Conservation (phyloP, 2,329 filamentous ascomycete genomes). For the Sclerotiophoma versabilis region DNA sequence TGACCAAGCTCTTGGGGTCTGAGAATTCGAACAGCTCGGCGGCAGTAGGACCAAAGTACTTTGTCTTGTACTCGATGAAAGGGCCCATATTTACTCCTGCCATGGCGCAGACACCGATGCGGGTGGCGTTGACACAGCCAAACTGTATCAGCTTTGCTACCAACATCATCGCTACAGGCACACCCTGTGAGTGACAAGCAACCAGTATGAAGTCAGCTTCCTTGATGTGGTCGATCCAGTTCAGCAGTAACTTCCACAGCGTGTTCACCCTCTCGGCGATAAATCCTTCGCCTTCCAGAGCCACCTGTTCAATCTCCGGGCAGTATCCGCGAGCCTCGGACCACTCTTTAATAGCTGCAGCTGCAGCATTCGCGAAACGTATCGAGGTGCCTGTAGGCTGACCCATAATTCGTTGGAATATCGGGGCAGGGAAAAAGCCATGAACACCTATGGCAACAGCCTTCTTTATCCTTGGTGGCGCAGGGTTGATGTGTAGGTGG, state of each 20-base stretch:
- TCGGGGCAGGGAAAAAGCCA: conserved; percentile 86
- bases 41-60: conserved; percentile 88
- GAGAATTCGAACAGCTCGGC: conserved; percentile 95
- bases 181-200: conserved; percentile 95
- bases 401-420: conserved; percentile 88
- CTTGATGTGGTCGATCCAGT: conserved; percentile 91
- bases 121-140: conserved; percentile 74
- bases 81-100: conserved; percentile 93
- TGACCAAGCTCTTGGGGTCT: conserved; percentile 80
- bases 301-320: conserved; percentile 90
- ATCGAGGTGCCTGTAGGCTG: conserved; percentile 96
- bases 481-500: conserved; percentile 74
- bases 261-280: conserved; percentile 89
- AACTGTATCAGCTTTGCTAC: conserved; percentile 91
- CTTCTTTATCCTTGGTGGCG: conserved; percentile 76
- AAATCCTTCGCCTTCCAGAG: conserved; percentile 91
- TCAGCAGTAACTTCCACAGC: conserved; percentile 91
- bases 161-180: conserved; percentile 91
- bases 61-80: conserved; percentile 89
- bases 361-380: conserved; percentile 87
- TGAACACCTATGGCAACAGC: conserved; percentile 94
- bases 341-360: conserved; percentile 84
- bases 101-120: conserved; percentile 86
- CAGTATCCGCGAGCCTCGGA: conserved; percentile 70
- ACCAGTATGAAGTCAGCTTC: conserved; percentile 87